These are phyloP conservation scores for Silene conica DNA, from an alignment of 148 eudicot genomes.

Conservation along the genomic window DNA sequence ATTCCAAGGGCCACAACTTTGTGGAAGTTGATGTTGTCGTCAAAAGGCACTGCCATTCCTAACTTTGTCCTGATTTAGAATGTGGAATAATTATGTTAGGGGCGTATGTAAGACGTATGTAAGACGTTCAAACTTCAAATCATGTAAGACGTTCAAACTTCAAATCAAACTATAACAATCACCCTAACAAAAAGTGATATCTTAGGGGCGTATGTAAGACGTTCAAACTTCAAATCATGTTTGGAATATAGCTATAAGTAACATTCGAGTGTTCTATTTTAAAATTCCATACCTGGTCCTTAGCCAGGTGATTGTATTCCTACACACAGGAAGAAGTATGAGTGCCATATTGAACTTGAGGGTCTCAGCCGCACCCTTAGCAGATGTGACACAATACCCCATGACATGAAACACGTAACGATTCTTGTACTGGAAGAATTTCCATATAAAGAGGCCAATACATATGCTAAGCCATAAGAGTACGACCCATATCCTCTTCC, in stretches of 20 bases:
- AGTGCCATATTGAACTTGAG: conserved; percentile 60
- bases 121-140: too few relatives aligned
- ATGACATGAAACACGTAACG: conserved; percentile 45
- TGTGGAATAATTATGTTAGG: neutral
- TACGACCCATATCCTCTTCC: conserved; percentile 54
- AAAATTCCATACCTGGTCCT: conserved; percentile 22
- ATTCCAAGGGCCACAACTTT: conserved; percentile 49
- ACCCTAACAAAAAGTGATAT: neutral
- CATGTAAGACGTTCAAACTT: too few relatives aligned
- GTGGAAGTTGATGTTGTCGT: conserved; percentile 53
- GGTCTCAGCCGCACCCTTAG: conserved; percentile 59
- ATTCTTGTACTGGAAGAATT: conserved; percentile 47
- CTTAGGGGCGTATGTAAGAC: neutral
- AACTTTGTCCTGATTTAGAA: conserved; percentile 33
- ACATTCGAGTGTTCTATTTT: neutral
- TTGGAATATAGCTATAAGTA: neutral
- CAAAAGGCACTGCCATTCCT: conserved; percentile 43
- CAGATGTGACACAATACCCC: conserved; percentile 50
- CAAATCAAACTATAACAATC: neutral
- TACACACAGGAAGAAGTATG: conserved; percentile 48
- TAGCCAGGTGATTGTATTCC: conserved; percentile 56
- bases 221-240: neutral
- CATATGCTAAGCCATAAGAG: conserved; percentile 47
- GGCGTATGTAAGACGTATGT: too few relatives aligned
- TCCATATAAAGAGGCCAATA: conserved; percentile 48